Conservation (phyloP, 2,329 filamentous ascomycete genomes). For the Helicocarpus griseus region DNA sequence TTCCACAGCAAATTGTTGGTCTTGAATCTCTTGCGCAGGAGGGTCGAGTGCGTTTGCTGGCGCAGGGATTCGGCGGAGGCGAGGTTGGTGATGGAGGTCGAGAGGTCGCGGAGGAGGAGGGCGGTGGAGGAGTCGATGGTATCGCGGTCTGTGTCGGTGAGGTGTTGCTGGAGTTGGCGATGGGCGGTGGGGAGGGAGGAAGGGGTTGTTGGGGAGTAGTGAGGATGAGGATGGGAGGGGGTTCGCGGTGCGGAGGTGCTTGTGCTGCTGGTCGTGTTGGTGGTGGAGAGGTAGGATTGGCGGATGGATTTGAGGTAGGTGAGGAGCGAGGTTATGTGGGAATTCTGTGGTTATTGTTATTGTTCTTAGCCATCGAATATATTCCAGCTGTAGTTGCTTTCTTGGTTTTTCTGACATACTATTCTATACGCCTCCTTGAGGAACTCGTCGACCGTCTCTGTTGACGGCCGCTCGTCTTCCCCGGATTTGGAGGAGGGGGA, state of each 20-base stretch:
- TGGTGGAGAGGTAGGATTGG: conserved; percentile 81
- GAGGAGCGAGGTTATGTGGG: conserved; percentile 72
- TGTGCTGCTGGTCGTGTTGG: too few species aligned
- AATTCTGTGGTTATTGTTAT: conserved; percentile 50
- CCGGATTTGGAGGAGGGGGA: conserved; percentile 5
- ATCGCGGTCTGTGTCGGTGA: conserved; percentile 76
- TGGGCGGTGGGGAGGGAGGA: conserved; percentile 3
- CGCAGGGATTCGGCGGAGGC: conserved; percentile 74
- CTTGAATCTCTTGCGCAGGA: conserved; percentile 64
- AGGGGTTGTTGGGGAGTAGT: conserved; percentile 37
- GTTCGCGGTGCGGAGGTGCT: conserved; percentile 55
- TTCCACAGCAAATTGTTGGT: conserved; percentile 51
- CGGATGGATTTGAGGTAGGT: conserved; percentile 73
- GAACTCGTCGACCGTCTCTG: conserved; percentile 62
- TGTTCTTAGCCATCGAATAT: background rate
- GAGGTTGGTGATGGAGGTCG: conserved; percentile 67
- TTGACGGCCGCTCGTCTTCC: conserved; percentile 13
- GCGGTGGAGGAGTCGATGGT: conserved; percentile 83
- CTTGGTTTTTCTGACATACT: conserved; percentile 41
- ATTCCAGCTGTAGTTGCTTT: too few species aligned
- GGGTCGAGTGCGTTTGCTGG: conserved; percentile 60
- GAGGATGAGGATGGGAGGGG: conserved; percentile 27
- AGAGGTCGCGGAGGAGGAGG: conserved; percentile 72
- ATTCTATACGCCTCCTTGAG: conserved; percentile 91
- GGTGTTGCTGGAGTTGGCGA: conserved; percentile 41